phyloP scores from a whole-genome alignment of 768 basidiomycete genomes.

The Psilocybe tampanensis region DNA sequence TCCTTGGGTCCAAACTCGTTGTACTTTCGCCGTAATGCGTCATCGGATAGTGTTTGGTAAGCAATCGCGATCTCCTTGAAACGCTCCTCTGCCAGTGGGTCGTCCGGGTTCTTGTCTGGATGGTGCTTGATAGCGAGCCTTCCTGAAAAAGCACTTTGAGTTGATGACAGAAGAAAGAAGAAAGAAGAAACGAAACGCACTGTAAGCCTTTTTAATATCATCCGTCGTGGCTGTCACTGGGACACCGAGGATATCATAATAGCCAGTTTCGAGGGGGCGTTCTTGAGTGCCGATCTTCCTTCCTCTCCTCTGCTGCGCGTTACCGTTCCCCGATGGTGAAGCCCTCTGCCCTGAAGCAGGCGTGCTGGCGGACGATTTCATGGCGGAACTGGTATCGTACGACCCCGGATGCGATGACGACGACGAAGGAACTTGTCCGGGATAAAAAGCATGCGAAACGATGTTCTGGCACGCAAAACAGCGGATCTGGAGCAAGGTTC shows the following conservation, averaged over 20 bases:
- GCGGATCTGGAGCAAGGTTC: conserved; percentile 63
- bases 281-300: conserved; percentile 90
- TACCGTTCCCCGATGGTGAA: conserved; percentile 1
- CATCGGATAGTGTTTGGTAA: conserved; percentile 84
- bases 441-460: conserved; percentile 68
- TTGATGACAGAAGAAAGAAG: neutral
- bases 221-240: conserved; percentile 74
- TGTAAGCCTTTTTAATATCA: conserved; percentile 91
- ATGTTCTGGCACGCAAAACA: conserved; percentile 70
- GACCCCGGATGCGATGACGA: conserved; percentile 2
- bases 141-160: conserved; percentile 39
- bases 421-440: conserved; percentile 52
- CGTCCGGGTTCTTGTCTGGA: conserved; percentile 91
- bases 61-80: conserved; percentile 92
- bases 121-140: conserved; percentile 89
- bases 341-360: conserved; percentile 7
- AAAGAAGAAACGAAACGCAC: conserved; percentile 40
- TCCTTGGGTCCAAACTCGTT: conserved; percentile 91
- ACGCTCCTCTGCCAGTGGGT: conserved; percentile 82
- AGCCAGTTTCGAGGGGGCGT: conserved; percentile 84
- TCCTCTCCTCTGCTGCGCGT: conserved; percentile 43
- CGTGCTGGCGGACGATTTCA: conserved; percentile 11
- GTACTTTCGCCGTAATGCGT: conserved; percentile 76
- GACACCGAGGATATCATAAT: conserved; percentile 86
- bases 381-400: conserved; percentile 2